These are phyloP conservation scores for Strigomonas galati DNA, from an alignment of 208 protist species.

Conservation along the genomic window DNA sequence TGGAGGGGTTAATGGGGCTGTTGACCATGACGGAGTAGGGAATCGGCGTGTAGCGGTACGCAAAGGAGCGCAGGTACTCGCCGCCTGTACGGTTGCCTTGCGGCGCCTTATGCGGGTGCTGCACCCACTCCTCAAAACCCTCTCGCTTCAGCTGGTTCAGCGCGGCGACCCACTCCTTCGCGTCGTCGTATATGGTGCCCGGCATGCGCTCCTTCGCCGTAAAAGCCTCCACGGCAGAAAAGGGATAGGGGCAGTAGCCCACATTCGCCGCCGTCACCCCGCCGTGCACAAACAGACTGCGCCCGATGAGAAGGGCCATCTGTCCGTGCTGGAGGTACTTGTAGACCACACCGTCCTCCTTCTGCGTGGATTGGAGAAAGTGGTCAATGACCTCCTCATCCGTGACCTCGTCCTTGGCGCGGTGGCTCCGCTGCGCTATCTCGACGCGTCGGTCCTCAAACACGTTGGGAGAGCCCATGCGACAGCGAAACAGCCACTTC, in stretches of 20 bases:
- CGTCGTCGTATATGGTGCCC: not conserved
- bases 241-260: conserved; percentile 33
- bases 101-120: conserved; percentile 1
- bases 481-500: conserved; percentile 36
- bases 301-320: conserved; percentile 27
- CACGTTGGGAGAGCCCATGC: conserved; percentile 30
- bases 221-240: conserved; percentile 6
- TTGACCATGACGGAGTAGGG: conserved; percentile 38
- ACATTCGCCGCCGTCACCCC: conserved; percentile 28
- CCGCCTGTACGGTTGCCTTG: conserved; percentile 14
- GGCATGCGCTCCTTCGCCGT: not conserved
- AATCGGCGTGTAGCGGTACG: conserved; percentile 20
- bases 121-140: conserved; percentile 30
- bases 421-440: conserved; percentile 13
- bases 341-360: conserved; percentile 37
- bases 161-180: conserved; percentile 35
- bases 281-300: conserved; percentile 65
- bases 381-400: conserved; percentile 38
- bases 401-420: not conserved
- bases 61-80: conserved; percentile 36
- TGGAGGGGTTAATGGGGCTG: conserved; percentile 15
- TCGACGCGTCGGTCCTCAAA: conserved; percentile 47
- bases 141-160: conserved; percentile 35
- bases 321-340: conserved; percentile 42
- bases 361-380: conserved; percentile 25